These are phyloP conservation scores for Oryza officinalis DNA, from an alignment of 176 grass and related monocot genomes.

Conservation along the genomic window DNA sequence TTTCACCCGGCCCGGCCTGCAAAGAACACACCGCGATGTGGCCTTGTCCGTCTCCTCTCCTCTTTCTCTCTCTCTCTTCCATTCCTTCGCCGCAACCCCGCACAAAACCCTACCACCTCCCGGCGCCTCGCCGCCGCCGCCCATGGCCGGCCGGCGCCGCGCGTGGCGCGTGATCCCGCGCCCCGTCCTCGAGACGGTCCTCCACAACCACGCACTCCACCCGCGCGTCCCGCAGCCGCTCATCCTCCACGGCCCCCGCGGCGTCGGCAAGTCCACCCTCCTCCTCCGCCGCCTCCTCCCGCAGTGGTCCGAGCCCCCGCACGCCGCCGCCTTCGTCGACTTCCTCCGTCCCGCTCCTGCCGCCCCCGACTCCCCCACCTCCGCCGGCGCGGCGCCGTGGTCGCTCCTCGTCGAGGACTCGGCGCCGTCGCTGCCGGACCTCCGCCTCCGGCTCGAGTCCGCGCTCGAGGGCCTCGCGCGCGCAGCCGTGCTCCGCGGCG, in stretches of 20 bases:
- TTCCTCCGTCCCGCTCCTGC: too few species aligned
- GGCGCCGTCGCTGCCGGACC: conserved; percentile 39
- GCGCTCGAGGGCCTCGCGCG: conserved; percentile 75
- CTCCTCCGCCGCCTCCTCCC: conserved; percentile 87
- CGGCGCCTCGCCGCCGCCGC: conserved; percentile 3
- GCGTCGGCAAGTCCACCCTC: conserved; percentile 87
- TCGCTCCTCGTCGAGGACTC: conserved; percentile 25
- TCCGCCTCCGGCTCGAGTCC: conserved; percentile 65
- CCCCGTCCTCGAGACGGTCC: conserved; percentile 77
- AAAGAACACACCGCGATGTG: neutral
- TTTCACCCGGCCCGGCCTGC: too few species aligned
- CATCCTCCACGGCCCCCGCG: conserved; percentile 82
- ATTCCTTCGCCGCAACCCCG: neutral
- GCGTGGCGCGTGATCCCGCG: conserved; percentile 79
- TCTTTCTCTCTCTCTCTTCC: too few species aligned
- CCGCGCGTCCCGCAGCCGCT: conserved; percentile 75
- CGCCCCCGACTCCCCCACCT: conserved; percentile 7
- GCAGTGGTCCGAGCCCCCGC: conserved; percentile 70
- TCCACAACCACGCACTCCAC: conserved; percentile 77
- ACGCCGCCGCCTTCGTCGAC: conserved; percentile 74
- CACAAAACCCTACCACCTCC: conserved; percentile 41
- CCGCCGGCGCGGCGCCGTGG: conserved; percentile 36
- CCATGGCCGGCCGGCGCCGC: conserved; percentile 36
- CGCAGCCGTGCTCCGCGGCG: conserved; percentile 54
- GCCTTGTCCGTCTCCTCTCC: neutral